Evolutionary conservation across 495 filamentous ascomycete genomes (phyloP), one percentile per base, ranked within the genome.

Genomic region (Thermothielavioides terrestris): DNA sequence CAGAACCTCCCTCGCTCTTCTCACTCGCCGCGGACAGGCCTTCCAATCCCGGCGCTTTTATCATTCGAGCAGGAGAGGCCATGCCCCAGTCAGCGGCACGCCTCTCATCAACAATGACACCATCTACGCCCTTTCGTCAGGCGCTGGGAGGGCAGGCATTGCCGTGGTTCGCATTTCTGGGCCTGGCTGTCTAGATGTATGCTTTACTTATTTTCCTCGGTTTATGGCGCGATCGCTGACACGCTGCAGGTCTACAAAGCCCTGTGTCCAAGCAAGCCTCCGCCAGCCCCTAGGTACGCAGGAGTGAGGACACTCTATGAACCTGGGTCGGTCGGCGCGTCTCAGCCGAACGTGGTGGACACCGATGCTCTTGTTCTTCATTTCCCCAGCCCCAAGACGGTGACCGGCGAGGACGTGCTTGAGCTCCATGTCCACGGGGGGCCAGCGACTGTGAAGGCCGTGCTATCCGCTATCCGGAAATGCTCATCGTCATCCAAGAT

Each of bases 401-500:
- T 85, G 20, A 98, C 92, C 0, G 92, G 92, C 17, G 89, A 97
- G 64, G 88, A 95, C 57, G 75, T 96, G 1, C 77, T 98, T 17
- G 92, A 98, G 62, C 68, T 98, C 2, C 92, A 98, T 58, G 76
- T 96, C 28, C 92, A 98, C 57, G 92, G 92, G n/a, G 91, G 92
- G 0, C 76, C 82, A 0, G 94, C 92, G 6, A 85, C 90, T 23
- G 82, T 94, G 46, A 86, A 85, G 58, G 85, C 94, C 6, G 86
- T 95, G 0, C 76, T 98, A 1, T 64, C 74, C 7, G 89, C 88
- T 8, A 88, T 98, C 47, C 74, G 84, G 0, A 68, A 68, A 31
- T 69, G 59, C 42, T 6, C 32, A 5, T 50, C 54, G 5, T 25
- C 30, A 2, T 26, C 23, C 12, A 38, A 20, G 14, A 79, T 95